Percentiles rank a stretch among this genome's conserved stretches.
These are phyloP conservation scores for Kluyveromyces sp. DNA, from an alignment of 1,139 yeast species.

Conservation along the genomic window DNA sequence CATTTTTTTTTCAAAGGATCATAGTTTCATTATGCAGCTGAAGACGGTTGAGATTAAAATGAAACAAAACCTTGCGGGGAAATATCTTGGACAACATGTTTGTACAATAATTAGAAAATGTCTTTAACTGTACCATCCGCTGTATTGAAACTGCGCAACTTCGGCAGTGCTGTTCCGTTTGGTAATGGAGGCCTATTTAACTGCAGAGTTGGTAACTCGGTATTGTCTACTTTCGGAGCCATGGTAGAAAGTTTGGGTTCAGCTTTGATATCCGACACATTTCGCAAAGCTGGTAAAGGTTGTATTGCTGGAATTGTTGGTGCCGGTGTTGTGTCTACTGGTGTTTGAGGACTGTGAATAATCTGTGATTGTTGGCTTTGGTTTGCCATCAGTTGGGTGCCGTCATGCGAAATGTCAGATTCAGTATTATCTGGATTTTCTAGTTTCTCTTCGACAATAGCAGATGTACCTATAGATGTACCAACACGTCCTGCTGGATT, in stretches of 20 bases:
- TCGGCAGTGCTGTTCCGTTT: constrained; percentile 13
- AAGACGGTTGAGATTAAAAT: too few species aligned
- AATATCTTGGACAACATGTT: too few species aligned
- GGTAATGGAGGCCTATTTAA: background rate
- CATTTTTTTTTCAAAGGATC: too few species aligned
- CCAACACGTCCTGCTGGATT: background rate
- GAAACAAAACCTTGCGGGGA: too few species aligned
- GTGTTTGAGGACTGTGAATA: background rate
- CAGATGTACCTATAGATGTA: background rate
- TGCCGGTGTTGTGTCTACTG: background rate
- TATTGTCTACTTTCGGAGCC: background rate
- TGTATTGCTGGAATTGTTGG: constrained; percentile 1
- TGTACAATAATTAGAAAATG: background rate
- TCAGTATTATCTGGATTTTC: constrained; percentile 9
- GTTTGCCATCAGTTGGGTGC: constrained; percentile 6
- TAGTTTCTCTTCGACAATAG: background rate
- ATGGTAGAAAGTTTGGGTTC: background rate
- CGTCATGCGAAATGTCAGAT: constrained; percentile 18
- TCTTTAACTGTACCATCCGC: constrained; percentile 17
- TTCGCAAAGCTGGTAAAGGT: constrained; percentile 6
- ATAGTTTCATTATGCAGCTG: too few species aligned
- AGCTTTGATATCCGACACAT: constrained; percentile 2
- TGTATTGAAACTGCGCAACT: constrained; percentile 24
- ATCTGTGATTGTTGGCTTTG: background rate
- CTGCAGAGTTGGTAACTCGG: background rate